Percentiles rank a stretch among this genome's conserved stretches.
Evolutionary conservation across 1,284 basidiomycete genomes (phyloP).

Genomic region (Sanghuangporus sanghuang): DNA sequence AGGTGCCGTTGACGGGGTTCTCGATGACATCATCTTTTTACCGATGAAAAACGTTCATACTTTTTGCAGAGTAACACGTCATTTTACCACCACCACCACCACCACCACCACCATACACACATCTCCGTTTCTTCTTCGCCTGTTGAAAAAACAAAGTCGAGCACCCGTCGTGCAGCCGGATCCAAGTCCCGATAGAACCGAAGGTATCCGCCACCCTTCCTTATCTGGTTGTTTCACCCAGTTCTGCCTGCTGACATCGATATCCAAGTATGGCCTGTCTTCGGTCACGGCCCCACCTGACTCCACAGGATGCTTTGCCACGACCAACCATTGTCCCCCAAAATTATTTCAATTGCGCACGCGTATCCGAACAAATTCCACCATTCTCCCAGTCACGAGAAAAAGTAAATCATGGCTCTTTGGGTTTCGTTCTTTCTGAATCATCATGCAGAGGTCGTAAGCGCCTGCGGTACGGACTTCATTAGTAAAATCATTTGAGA

Average conservation of each 20-base stretch:
- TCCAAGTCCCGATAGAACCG: neutral
- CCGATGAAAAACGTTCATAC: neutral
- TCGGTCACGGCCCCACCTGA: neutral
- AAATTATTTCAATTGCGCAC: neutral
- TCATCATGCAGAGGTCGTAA: neutral
- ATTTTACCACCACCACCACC: too few relatives aligned
- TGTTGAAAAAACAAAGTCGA: too few relatives aligned
- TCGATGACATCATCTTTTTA: neutral
- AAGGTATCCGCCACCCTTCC: neutral
- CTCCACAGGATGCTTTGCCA: neutral
- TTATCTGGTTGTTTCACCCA: neutral
- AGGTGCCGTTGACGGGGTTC: neutral
- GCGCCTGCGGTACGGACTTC: too few relatives aligned
- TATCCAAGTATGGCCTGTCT: too few relatives aligned
- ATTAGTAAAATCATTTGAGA: too few relatives aligned
- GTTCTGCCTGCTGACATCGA: neutral
- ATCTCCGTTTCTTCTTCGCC: neutral
- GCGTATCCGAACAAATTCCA: neutral
- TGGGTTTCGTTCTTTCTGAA: neutral
- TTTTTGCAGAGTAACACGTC: neutral
- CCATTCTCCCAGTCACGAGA: neutral
- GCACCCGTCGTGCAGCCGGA: neutral
- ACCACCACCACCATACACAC: too few relatives aligned
- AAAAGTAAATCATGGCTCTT: neutral
- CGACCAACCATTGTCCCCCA: neutral